Evolutionary conservation across 2,329 filamentous ascomycete genomes (phyloP), one percentile per base, ranked within the genome.

Genomic region (Botrytis cinerea): DNA sequence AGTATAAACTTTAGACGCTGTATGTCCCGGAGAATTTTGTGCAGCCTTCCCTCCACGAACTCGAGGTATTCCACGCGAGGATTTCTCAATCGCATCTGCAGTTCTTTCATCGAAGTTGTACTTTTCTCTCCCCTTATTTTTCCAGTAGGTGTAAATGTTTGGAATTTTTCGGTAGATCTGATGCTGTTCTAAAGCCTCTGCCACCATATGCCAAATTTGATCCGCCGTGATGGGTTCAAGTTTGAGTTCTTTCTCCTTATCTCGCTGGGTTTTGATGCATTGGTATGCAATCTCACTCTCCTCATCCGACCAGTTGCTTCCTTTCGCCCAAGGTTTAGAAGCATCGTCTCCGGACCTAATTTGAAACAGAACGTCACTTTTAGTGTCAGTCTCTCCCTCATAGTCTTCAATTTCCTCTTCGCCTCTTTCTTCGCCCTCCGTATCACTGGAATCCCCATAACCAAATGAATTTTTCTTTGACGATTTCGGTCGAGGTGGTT

Each of bases 241-340:
- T 38, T 57, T 57, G 2, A 57, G 48, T 32, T 32, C 25, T 22
- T 20, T 32, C 66, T 68, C 66, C 43, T n/a, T 54, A n/a, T 68
- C 66, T 43, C 66, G 66, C 16, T 68, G 66, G 6, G n/a, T 22
- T 28, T 68, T 68, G 22, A 68, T 68, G n/a, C 66, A 68, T 43
- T 57, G 18, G n/a, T 43, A 68, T 43, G 48, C 66, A 68, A 68
- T 16, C n/a, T 38, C n/a, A 22, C 40, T 14, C 66, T 68, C 66
- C 57, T 68, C 35, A 28, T 68, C 66, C 3, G 48, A 57, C 66
- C 66, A 68, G 38, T 43, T 68, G 48, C 54, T 57, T 68, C 66
- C 66, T 57, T 10, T 7, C 8, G 18, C 22, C 66, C 66, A 68
- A n/a, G 48, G 66, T 68, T 16, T 68, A 8, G 8, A 28, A 20